Conservation (phyloP, 106 monocot species). For the Allium fistulosum region DNA sequence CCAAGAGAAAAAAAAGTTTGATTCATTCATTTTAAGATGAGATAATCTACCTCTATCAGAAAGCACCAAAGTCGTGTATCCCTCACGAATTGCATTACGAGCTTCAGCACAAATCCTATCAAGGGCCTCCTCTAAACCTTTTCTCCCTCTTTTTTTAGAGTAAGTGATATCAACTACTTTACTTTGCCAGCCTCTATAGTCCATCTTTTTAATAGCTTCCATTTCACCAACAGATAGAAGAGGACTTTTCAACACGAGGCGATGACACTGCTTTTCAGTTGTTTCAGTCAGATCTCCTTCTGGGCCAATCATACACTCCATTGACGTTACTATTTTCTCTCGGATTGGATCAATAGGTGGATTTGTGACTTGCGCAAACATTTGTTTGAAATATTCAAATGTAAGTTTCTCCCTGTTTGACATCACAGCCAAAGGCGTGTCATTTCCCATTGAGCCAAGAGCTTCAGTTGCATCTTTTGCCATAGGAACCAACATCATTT, state of each 20-base stretch:
- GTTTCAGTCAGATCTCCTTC: slow-evolving; percentile 99
- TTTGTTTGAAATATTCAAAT: slow-evolving; percentile 97
- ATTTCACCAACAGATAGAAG: slow-evolving; percentile 85
- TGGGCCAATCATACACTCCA: slow-evolving; percentile 99
- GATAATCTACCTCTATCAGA: slow-evolving; percentile 82
- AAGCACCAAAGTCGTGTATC: slow-evolving; percentile 78
- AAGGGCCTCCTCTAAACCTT: slow-evolving; percentile 81
- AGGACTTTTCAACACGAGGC: slow-evolving; percentile 68
- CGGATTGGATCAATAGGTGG: slow-evolving; percentile 98
- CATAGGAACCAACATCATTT: slow-evolving; percentile 96
- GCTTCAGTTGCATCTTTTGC: slow-evolving; percentile 91
- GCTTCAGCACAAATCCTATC: slow-evolving; percentile 90
- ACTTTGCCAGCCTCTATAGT: slow-evolving; percentile 80
- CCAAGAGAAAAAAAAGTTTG: too few species aligned
- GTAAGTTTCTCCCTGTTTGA: slow-evolving; percentile 85
- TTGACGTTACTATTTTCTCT: slow-evolving; percentile 98
- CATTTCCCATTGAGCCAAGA: slow-evolving; percentile 99
- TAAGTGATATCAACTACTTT: slow-evolving; percentile 90
- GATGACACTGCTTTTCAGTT: slow-evolving; percentile 87
- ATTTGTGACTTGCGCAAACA: slow-evolving; percentile 99
- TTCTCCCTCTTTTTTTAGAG: slow-evolving; percentile 58
- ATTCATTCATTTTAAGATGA: too few species aligned
- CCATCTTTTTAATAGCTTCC: slow-evolving; percentile 96
- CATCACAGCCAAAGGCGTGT: slow-evolving; percentile 96
- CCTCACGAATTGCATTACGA: slow-evolving; percentile 71